These are phyloP conservation scores for Cladosporium phlei DNA, from an alignment of 2,329 filamentous ascomycete species.

Conservation along the genomic window DNA sequence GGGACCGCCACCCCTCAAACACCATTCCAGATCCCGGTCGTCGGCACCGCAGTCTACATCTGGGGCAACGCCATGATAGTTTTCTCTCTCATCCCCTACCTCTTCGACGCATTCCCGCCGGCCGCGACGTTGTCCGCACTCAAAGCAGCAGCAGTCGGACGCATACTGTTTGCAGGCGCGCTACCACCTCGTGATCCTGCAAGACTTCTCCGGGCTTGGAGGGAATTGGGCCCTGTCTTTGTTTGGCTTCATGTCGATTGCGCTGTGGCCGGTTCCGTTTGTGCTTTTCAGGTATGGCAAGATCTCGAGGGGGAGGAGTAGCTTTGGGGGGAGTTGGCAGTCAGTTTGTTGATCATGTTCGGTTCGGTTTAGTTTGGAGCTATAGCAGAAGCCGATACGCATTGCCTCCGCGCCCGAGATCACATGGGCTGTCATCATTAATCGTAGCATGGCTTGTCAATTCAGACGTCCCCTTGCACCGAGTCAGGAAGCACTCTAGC, in stretches of 20 bases:
- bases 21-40: slow-evolving; percentile 28
- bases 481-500: no score
- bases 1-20: slow-evolving; percentile 29
- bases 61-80: slow-evolving; percentile 31
- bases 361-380: no score
- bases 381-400: no score
- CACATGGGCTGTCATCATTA: no score
- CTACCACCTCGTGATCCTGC: slow-evolving; percentile 33
- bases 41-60: slow-evolving; percentile 32
- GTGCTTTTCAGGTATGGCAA: slow-evolving; percentile 15
- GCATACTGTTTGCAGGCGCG: slow-evolving; percentile 29
- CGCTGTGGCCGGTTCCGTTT: slow-evolving; percentile 16
- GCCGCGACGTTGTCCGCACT: slow-evolving; percentile 33
- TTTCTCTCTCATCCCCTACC: slow-evolving; percentile 33
- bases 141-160: slow-evolving; percentile 29
- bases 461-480: no score
- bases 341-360: no score
- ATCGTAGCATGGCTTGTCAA: no score
- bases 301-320: slow-evolving; percentile 14
- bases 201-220: slow-evolving; percentile 24
- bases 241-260: slow-evolving; percentile 28
- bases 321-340: neutral
- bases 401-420: no score
- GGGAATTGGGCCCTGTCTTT: slow-evolving; percentile 27
- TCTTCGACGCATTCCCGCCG: slow-evolving; percentile 36